These are phyloP conservation scores for Silene latifolia DNA, from an alignment of 148 eudicot species.

Conservation along the genomic window DNA sequence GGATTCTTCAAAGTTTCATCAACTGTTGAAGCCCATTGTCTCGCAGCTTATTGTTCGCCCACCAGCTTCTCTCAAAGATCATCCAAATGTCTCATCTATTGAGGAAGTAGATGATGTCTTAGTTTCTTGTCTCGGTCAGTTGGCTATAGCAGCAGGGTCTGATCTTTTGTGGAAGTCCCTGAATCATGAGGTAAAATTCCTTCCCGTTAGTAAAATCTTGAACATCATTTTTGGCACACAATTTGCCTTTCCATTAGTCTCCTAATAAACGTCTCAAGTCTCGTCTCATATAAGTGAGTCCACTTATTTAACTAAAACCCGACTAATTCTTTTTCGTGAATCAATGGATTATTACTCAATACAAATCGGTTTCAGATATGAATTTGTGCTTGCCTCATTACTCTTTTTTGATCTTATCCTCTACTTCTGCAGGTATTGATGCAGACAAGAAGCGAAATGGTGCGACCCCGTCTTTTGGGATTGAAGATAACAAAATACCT, in stretches of 20 bases:
- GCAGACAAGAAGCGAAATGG: conserved; percentile 83
- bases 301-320: no score
- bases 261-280: background rate
- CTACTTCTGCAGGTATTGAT: conserved; percentile 59
- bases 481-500: conserved; percentile 66
- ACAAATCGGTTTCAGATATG: no score
- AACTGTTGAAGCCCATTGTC: conserved; percentile 74
- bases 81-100: conserved; percentile 50
- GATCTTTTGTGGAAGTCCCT: conserved; percentile 95
- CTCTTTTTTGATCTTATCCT: background rate
- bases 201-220: background rate
- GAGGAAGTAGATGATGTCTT: conserved; percentile 72
- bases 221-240: background rate
- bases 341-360: no score
- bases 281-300: no score
- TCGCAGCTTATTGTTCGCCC: conserved; percentile 69
- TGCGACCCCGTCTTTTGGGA: conserved; percentile 67
- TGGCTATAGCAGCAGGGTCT: conserved; percentile 88
- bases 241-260: background rate
- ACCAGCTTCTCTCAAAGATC: conserved; percentile 52
- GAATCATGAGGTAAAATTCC: conserved; percentile 68
- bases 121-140: conserved; percentile 81
- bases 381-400: background rate
- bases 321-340: no score
- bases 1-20: conserved; percentile 73